Conservation (phyloP, 2,329 filamentous ascomycete species). For the Apiospora koreana region DNA sequence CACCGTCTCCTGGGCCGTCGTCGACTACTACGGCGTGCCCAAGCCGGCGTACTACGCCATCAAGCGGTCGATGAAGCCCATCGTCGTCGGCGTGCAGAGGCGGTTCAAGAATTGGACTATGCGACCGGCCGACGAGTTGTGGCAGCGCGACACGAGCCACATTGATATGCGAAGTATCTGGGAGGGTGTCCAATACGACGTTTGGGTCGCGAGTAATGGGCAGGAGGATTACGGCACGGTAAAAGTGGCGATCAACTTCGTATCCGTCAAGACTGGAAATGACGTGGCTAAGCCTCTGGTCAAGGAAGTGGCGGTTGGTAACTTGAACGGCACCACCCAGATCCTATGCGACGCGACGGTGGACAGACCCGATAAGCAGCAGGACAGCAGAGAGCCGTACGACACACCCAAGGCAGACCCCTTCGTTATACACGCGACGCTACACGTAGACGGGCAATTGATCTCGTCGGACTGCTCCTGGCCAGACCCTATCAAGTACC, state of each 20-base stretch:
- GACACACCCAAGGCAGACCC: constrained; percentile 41
- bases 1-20: constrained; percentile 65
- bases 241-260: constrained; percentile 36
- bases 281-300: constrained; percentile 32
- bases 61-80: constrained; percentile 54
- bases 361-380: constrained; percentile 18
- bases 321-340: constrained; percentile 41
- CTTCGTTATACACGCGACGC: constrained; percentile 48
- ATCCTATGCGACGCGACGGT: constrained; percentile 34
- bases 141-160: constrained; percentile 35
- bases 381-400: constrained; percentile 27
- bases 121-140: constrained; percentile 41
- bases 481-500: constrained; percentile 64
- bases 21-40: constrained; percentile 64
- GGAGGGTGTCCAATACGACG: constrained; percentile 39
- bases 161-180: constrained; percentile 39
- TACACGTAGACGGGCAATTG: constrained; percentile 37
- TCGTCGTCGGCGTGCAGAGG: constrained; percentile 58
- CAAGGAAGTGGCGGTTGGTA: constrained; percentile 22
- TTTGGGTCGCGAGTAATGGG: constrained; percentile 43
- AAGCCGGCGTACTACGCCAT: constrained; percentile 64
- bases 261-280: constrained; percentile 42
- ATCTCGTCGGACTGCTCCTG: constrained; percentile 55
- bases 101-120: constrained; percentile 45
- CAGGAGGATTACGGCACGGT: constrained; percentile 19